Evolutionary conservation across 2,329 filamentous ascomycete species (phyloP), one percentile per base, ranked within the genome.

Genomic region (Aspergillus udagawae): DNA sequence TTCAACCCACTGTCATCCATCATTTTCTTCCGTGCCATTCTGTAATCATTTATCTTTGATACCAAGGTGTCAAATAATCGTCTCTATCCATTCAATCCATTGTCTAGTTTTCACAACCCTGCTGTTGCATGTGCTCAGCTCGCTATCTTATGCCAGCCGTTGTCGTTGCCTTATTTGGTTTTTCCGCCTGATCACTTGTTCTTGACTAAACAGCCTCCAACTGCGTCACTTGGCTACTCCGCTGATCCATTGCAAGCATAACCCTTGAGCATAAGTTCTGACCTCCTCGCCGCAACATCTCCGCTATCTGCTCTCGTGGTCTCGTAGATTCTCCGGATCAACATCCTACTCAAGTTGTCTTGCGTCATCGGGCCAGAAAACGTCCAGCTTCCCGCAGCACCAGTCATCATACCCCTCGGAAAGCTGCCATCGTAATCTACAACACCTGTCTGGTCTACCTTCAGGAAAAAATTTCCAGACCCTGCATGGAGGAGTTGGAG

Each of bases 211-310:
- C 51, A 53, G 32, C 50, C 52, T 57, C 53, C 35, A 60, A 49
- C 51, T 28, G 47, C 20, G 23, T 38, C 14, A 38, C 32, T 38
- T 38, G 32, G 32, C 14, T 61, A 63, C 62, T 56, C 58, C 63
- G 57, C 55, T 58, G 57, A 59, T 56, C 59, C 49, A 52, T 47
- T 29, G 20, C 42, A 17, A 38, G 32, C 14, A 54, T 59, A 62
- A 62, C 65, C 61, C 60, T 61, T 66, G 64, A 64, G 57, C 58
- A 49, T 49, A 52, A 6, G n/a, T 17, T 38, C 14, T 17, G 32
- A 17, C 32, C 14, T 35, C 5, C 32, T 35, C 14, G 32, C 14
- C 5, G 32, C 56, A 54, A 53, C 52, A 58, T 25, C 49, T 47
- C 58, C 52, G 55, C 59, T 61, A 52, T 60, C 61, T 58, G 21